These are phyloP conservation scores for Malania oleifera DNA, from an alignment of 164 flowering plant genomes.

Conservation along the genomic window DNA sequence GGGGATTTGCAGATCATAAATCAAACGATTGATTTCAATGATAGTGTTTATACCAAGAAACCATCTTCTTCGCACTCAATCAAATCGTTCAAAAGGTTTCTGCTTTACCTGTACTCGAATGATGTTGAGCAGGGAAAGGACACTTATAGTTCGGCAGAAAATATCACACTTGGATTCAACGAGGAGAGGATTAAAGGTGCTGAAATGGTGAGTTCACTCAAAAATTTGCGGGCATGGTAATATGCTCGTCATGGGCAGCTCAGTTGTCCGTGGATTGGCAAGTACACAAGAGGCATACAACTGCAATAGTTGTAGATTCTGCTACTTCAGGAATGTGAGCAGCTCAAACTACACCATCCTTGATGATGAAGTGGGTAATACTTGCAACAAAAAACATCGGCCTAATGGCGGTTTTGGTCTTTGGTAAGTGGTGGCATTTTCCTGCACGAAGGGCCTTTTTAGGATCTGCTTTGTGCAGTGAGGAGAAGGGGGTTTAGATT, in stretches of 20 bases:
- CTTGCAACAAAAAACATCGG: constrained; percentile 23
- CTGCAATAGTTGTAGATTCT: constrained; percentile 30
- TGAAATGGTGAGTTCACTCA: constrained; percentile 25
- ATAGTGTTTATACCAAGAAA: constrained; percentile 24
- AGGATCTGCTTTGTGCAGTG: constrained; percentile 5
- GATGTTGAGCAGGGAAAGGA: constrained; percentile 36
- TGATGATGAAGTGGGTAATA: constrained; percentile 34
- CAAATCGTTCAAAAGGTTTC: constrained; percentile 30
- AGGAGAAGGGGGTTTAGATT: constrained; percentile 1
- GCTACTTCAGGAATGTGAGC: constrained; percentile 84
- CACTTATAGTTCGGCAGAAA: constrained; percentile 24
- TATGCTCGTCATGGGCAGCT: constrained; percentile 50
- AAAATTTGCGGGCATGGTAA: constrained; percentile 57
- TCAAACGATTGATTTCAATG: constrained; percentile 47
- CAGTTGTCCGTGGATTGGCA: constrained; percentile 54
- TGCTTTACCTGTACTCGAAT: constrained; percentile 32
- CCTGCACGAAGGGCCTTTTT: constrained; percentile 19
- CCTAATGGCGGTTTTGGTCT: constrained; percentile 8
- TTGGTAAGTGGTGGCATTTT: constrained; percentile 10
- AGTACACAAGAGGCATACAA: constrained; percentile 57
- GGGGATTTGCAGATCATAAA: constrained; percentile 62
- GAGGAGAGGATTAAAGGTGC: constrained; percentile 23
- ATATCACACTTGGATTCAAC: constrained; percentile 50
- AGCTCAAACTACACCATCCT: constrained; percentile 73
- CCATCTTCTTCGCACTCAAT: constrained; percentile 21